phyloP scores from a whole-genome alignment of 495 filamentous ascomycete genomes.

The Penicillium pulvis region DNA sequence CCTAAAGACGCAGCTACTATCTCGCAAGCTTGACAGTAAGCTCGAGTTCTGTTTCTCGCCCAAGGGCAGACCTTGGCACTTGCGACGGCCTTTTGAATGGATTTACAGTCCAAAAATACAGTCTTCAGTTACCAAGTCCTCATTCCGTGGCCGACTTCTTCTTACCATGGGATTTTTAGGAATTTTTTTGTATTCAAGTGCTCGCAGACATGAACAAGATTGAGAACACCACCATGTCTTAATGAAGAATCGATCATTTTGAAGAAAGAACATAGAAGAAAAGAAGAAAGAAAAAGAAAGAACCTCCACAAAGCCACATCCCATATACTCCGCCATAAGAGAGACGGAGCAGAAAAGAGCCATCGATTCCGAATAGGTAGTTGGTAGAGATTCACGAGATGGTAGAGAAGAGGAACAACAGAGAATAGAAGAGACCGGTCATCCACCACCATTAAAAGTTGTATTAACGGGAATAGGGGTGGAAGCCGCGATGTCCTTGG shows the following conservation, averaged over 20 bases:
- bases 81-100: too few species aligned
- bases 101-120: too few species aligned
- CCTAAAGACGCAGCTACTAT: too few species aligned
- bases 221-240: slow-evolving; percentile 9
- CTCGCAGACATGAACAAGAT: slow-evolving; percentile 5
- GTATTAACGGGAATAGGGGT: slow-evolving; percentile 67
- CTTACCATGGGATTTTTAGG: neutral
- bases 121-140: too few species aligned
- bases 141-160: neutral
- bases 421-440: neutral
- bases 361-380: neutral
- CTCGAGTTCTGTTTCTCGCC: too few species aligned
- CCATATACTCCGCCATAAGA: slow-evolving; percentile 3
- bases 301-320: slow-evolving; percentile 9
- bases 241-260: slow-evolving; percentile 6
- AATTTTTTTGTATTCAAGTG: slow-evolving; percentile 9
- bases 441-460: neutral
- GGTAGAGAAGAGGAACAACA: slow-evolving; percentile 2
- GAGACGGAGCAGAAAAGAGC: slow-evolving; percentile 1
- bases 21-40: too few species aligned
- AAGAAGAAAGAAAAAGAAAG: slow-evolving; percentile 4
- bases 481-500: slow-evolving; percentile 68
- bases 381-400: neutral
- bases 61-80: too few species aligned
- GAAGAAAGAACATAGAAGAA: neutral